A percentile compares a stretch with the other conserved stretches of the same genome.
These are phyloP conservation scores for Fonsecaea multimorphosa DNA, from an alignment of 2,329 filamentous ascomycete genomes.

Conservation along the genomic window DNA sequence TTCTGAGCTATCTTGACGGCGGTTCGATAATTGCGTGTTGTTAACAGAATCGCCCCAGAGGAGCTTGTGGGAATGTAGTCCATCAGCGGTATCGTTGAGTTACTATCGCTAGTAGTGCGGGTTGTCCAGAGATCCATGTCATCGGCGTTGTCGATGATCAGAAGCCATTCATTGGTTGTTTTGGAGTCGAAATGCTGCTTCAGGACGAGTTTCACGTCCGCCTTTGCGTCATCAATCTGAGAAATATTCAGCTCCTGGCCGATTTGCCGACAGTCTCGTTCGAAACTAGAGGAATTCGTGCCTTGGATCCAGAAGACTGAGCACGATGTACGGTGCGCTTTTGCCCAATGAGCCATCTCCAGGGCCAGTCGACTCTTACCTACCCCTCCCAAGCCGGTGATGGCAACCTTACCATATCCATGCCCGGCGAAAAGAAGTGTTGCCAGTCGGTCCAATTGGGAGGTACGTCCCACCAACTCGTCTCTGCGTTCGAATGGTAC, in stretches of 20 bases:
- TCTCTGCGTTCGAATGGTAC: background rate
- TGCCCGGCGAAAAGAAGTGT: background rate
- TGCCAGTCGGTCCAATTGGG: background rate
- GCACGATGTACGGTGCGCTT: background rate
- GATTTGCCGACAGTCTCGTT: slow-evolving; percentile 41
- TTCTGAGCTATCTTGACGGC: background rate
- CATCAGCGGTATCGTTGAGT: background rate
- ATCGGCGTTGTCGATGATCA: slow-evolving; percentile 41
- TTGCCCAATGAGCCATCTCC: slow-evolving; percentile 27
- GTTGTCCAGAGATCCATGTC: slow-evolving; percentile 16
- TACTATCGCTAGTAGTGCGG: slow-evolving; percentile 32
- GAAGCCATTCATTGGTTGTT: slow-evolving; percentile 41
- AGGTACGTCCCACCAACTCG: background rate
- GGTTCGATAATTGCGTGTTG: background rate
- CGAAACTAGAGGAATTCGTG: slow-evolving; percentile 38
- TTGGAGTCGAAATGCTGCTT: slow-evolving; percentile 39
- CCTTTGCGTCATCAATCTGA: slow-evolving; percentile 38
- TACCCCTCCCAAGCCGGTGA: slow-evolving; percentile 39
- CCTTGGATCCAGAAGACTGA: slow-evolving; percentile 45
- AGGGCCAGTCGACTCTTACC: slow-evolving; percentile 41
- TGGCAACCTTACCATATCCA: slow-evolving; percentile 12
- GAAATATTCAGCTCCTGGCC: slow-evolving; percentile 39
- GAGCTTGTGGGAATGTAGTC: background rate
- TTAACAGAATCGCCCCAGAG: background rate
- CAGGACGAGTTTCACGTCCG: slow-evolving; percentile 34